Conservation (phyloP, 108 stramenopile species). For the Nitzschia sp. region DNA sequence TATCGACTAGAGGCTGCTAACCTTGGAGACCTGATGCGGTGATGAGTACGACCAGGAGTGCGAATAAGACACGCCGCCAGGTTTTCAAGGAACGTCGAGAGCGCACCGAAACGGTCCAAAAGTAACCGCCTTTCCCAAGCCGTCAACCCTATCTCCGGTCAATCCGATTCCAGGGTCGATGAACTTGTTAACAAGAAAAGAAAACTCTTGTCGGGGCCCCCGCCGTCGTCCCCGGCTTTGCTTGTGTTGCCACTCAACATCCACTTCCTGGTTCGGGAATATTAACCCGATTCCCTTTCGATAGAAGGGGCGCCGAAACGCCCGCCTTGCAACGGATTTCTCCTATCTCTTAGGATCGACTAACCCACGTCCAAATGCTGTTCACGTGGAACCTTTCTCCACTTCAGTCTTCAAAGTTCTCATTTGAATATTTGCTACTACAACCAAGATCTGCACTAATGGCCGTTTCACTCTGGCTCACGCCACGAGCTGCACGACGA, state of each 20-base stretch:
- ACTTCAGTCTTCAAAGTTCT: slow-evolving; percentile 92
- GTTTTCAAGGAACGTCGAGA: slow-evolving; percentile 91
- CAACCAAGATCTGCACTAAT: slow-evolving; percentile 96
- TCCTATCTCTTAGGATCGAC: slow-evolving; percentile 92
- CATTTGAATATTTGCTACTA: slow-evolving; percentile 97
- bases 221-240: slow-evolving; percentile 86
- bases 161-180: slow-evolving; percentile 90
- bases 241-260: slow-evolving; percentile 92
- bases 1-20: slow-evolving; percentile 95
- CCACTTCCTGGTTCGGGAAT: slow-evolving; percentile 92
- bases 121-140: slow-evolving; percentile 83
- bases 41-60: slow-evolving; percentile 88
- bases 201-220: slow-evolving; percentile 90
- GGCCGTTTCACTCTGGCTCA: slow-evolving; percentile 92
- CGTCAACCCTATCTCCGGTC: slow-evolving; percentile 85
- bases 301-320: slow-evolving; percentile 73
- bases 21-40: slow-evolving; percentile 98
- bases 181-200: slow-evolving; percentile 92
- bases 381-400: slow-evolving; percentile 90
- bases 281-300: slow-evolving; percentile 94
- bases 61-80: slow-evolving; percentile 84
- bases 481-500: slow-evolving; percentile 86
- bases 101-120: slow-evolving; percentile 86
- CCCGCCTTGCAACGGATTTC: slow-evolving; percentile 82
- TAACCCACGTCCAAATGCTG: slow-evolving; percentile 91